Percentiles rank a stretch among this genome's conserved stretches.
Conservation (phyloP, 768 basidiomycete species). For the Thelephora ganbajun region DNA sequence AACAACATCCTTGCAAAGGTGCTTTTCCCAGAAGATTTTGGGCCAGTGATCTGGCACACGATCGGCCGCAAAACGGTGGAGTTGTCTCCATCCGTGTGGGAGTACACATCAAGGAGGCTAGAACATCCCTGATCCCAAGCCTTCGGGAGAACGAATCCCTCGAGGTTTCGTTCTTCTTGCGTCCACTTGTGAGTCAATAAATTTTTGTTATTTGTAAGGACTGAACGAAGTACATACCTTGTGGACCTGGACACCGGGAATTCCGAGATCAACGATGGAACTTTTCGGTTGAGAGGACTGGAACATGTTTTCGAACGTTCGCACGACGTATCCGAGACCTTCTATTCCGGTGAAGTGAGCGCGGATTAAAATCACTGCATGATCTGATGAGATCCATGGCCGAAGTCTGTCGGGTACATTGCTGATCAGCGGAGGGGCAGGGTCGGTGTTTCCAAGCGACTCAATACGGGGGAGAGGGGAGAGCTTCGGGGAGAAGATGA, state of each 20-base stretch:
- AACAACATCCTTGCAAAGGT: slow-evolving; percentile 65
- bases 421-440: slow-evolving; percentile 1
- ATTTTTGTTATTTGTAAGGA: slow-evolving; percentile 5
- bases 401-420: too few relatives aligned
- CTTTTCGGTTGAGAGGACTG: slow-evolving; percentile 26
- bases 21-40: slow-evolving; percentile 84
- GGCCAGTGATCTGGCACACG: slow-evolving; percentile 64
- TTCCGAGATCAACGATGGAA: slow-evolving; percentile 24
- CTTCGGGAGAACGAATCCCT: slow-evolving; percentile 21
- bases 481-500: slow-evolving; percentile 63
- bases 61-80: slow-evolving; percentile 8
- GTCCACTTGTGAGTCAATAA: slow-evolving; percentile 15
- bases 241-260: slow-evolving; percentile 27
- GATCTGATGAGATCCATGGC: too few relatives aligned
- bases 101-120: slow-evolving; percentile 6
- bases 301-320: slow-evolving; percentile 51
- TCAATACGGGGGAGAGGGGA: slow-evolving; percentile 56
- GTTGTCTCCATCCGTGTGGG: background rate
- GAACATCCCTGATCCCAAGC: slow-evolving; percentile 20
- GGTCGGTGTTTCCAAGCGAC: slow-evolving; percentile 13
- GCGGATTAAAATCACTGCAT: slow-evolving; percentile 36
- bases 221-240: slow-evolving; percentile 24
- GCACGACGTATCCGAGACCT: slow-evolving; percentile 48
- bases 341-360: slow-evolving; percentile 48
- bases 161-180: slow-evolving; percentile 16